Evolutionary conservation across 495 filamentous ascomycete species (phyloP).

Genomic region (Aspergillus sparsus): DNA sequence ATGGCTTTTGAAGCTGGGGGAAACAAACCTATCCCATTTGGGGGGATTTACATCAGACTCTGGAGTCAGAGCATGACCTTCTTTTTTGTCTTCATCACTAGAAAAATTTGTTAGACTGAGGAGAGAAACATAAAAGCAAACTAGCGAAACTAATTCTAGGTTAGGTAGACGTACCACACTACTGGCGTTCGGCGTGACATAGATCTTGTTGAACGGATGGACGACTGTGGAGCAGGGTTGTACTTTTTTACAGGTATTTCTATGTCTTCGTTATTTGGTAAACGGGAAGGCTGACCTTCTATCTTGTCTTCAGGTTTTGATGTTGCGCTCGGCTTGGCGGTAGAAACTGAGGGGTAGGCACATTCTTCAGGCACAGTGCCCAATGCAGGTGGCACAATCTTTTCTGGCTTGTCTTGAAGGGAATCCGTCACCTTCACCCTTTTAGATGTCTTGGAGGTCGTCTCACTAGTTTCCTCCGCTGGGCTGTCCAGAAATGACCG

Average conservation of each 20-base stretch:
- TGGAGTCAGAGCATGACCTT: constrained; percentile 14
- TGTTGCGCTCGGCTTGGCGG: constrained; percentile 2
- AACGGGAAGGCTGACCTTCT: constrained; percentile 4
- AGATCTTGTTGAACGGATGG: constrained; percentile 34
- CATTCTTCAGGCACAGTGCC: constrained; percentile 4
- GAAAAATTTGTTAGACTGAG: constrained; percentile 1
- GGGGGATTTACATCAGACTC: constrained; percentile 23
- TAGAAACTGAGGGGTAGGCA: constrained; percentile 6
- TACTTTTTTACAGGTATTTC: constrained; percentile 38
- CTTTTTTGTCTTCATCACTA: constrained; percentile 21
- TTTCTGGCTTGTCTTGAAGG: constrained; percentile 30
- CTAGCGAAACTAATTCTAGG: too few species aligned
- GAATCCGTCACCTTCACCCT: constrained; percentile 36
- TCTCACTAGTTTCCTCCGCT: constrained; percentile 5
- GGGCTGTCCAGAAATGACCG: constrained; percentile 14
- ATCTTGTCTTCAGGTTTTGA: constrained; percentile 6
- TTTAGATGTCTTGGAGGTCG: constrained; percentile 19
- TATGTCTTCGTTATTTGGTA: constrained; percentile 17
- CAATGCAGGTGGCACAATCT: constrained; percentile 7
- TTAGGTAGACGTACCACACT: constrained; percentile 23
- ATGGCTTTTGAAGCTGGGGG: not conserved
- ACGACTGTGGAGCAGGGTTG: constrained; percentile 1
- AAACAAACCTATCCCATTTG: constrained; percentile 32
- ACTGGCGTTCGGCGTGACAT: constrained; percentile 32
- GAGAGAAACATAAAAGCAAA: not conserved